Evolutionary conservation across 2,329 filamentous ascomycete species (phyloP).

Genomic region (Magnaporthiopsis incrustans): DNA sequence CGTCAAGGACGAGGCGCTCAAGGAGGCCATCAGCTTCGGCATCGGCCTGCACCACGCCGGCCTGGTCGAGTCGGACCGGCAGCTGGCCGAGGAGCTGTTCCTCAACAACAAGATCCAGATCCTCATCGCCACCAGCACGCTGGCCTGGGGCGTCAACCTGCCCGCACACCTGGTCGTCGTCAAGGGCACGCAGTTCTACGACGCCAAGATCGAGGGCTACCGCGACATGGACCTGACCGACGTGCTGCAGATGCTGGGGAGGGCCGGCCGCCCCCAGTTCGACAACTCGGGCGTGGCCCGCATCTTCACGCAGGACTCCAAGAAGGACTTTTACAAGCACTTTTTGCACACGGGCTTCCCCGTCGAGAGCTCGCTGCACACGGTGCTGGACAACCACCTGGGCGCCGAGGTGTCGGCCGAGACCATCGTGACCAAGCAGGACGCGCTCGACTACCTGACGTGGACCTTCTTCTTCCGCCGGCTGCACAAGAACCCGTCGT

Average conservation of each 20-base stretch:
- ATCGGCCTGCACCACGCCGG: slow-evolving; percentile 97
- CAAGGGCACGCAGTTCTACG: slow-evolving; percentile 96
- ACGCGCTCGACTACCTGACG: slow-evolving; percentile 92
- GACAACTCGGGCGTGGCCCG: slow-evolving; percentile 92
- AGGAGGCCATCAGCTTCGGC: slow-evolving; percentile 92
- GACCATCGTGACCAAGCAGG: slow-evolving; percentile 89
- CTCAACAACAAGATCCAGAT: slow-evolving; percentile 98
- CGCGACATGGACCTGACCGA: slow-evolving; percentile 99
- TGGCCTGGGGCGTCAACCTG: slow-evolving; percentile 97
- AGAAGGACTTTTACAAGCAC: slow-evolving; percentile 99
- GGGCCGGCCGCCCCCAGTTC: slow-evolving; percentile 92
- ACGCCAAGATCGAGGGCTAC: slow-evolving; percentile 95
- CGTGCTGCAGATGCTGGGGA: slow-evolving; percentile 94
- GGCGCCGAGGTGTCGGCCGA: slow-evolving; percentile 90
- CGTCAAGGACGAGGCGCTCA: slow-evolving; percentile 87
- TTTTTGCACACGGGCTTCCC: slow-evolving; percentile 97
- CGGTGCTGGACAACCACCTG: slow-evolving; percentile 93
- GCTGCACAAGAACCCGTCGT: slow-evolving; percentile 95
- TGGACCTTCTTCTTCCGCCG: slow-evolving; percentile 99
- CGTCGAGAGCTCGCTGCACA: slow-evolving; percentile 92
- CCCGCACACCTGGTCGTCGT: slow-evolving; percentile 95
- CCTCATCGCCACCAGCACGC: slow-evolving; percentile 86
- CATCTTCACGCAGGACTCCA: slow-evolving; percentile 94
- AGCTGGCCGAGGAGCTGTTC: slow-evolving; percentile 88
- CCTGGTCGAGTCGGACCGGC: slow-evolving; percentile 87